These are phyloP conservation scores for Ascochyta lentis DNA, from an alignment of 2,329 filamentous ascomycete species.

Conservation along the genomic window DNA sequence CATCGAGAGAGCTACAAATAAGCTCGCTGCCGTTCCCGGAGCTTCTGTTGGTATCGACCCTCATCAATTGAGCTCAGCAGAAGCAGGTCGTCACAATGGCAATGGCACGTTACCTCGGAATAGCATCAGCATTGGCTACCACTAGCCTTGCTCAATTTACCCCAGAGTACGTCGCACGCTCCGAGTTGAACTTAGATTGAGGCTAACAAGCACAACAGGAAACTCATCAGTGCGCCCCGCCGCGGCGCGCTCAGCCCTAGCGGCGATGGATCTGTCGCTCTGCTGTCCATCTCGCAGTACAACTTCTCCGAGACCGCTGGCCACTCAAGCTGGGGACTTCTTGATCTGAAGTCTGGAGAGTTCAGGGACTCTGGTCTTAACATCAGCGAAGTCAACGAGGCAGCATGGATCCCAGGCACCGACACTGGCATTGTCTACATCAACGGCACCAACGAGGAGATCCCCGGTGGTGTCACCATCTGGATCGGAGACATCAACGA, in stretches of 20 bases:
- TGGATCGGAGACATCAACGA: conserved; percentile 45
- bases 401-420: conserved; percentile 44
- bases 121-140: conserved; percentile 43
- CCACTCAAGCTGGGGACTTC: conserved; percentile 58
- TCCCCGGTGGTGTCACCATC: conserved; percentile 44
- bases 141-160: conserved; percentile 43
- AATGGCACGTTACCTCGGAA: conserved; percentile 46
- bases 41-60: conserved; percentile 28
- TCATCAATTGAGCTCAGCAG: conserved; percentile 35
- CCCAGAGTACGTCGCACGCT: conserved; percentile 38
- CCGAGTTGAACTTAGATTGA: background rate
- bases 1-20: conserved; percentile 30
- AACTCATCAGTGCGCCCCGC: conserved; percentile 73
- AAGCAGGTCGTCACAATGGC: conserved; percentile 37
- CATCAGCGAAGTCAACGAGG: conserved; percentile 42
- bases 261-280: conserved; percentile 65
- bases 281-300: conserved; percentile 77
- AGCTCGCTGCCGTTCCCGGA: conserved; percentile 24
- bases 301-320: conserved; percentile 76
- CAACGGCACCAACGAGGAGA: conserved; percentile 66
- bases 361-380: conserved; percentile 42
- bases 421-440: conserved; percentile 68
- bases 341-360: conserved; percentile 43
- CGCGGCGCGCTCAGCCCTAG: conserved; percentile 74
- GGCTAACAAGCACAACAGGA: conserved; percentile 25